Evolutionary conservation across 2,329 filamentous ascomycete genomes (phyloP), one percentile per base, ranked within the genome.

Genomic region (Fusarium hostae): DNA sequence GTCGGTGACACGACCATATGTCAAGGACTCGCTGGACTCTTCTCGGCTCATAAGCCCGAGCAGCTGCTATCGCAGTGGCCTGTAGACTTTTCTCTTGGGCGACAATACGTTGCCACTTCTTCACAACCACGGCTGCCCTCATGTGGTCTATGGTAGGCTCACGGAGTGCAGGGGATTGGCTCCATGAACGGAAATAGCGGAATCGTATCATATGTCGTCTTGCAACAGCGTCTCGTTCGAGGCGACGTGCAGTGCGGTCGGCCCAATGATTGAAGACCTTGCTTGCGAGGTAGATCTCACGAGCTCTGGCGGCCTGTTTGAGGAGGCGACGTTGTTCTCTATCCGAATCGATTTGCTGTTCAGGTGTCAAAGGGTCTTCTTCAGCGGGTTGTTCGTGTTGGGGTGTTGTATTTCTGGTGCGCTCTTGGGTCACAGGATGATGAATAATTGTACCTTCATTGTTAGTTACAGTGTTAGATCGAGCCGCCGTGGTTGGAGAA

Each of bases 161-260:
- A 22, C 73, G 77, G 15, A 78, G 75, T 34, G 66, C 76, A 18
- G 81, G 81, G 10, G 76, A 75, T 55, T 80, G 77, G 35, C 75
- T 79, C 81, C 81, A 83, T 40, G 77, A 77, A 43, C 75, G 75
- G 59, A 82, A 83, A 59, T 79, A 82, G 15, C 83, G 82, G 63
- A 83, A 89, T 60, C 91, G 86, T 59, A 96, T 82, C 66, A 95
- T 89, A 77, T 94, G 92, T 68, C 89, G 85, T 68, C 92, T 87
- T 24, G 92, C 93, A 44, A 89, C 85, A 8, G 87, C 88, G 7
- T 92, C 93, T 43, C 89, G 87, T 68, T 89, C 86, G 20, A 90
- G 84, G 75, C 93, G 89, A 18, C 92, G 89, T 9, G 85, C 86
- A 15, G 92, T 87, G 55, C 87, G 84, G 59, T 87, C 86, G 15